These are phyloP conservation scores for Dentipellis sp. DNA, from an alignment of 768 basidiomycete genomes.

Conservation along the genomic window DNA sequence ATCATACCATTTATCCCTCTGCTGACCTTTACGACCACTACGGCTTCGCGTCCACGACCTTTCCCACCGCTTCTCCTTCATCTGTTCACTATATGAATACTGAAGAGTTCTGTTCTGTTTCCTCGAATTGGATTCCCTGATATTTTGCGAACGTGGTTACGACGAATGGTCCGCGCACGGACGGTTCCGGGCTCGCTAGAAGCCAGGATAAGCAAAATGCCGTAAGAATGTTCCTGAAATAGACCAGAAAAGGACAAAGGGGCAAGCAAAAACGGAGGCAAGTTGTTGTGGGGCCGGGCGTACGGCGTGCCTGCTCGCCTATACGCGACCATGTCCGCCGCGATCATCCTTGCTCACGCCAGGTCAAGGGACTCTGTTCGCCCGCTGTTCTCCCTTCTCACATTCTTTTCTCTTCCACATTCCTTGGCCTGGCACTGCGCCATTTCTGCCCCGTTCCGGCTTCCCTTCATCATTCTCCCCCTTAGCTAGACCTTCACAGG, in stretches of 20 bases:
- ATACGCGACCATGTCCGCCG: too few species aligned
- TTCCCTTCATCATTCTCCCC: not conserved
- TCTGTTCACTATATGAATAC: conserved; percentile 18
- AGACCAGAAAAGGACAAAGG: too few species aligned
- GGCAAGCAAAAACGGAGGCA: too few species aligned
- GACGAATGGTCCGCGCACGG: not conserved
- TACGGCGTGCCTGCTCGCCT: too few species aligned
- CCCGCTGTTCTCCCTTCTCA: not conserved
- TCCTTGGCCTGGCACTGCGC: not conserved
- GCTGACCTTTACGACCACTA: conserved; percentile 58
- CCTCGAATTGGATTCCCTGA: not conserved
- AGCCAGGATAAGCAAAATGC: not conserved
- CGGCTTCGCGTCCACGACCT: conserved; percentile 20
- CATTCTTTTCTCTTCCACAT: not conserved
- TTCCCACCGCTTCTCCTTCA: conserved; percentile 16
- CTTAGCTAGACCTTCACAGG: not conserved
- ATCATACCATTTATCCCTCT: conserved; percentile 64
- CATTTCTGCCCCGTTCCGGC: not conserved
- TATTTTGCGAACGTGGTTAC: not conserved
- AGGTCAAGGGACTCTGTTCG: not conserved
- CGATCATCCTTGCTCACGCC: too few species aligned
- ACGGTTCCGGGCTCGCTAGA: not conserved
- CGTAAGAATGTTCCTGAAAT: not conserved
- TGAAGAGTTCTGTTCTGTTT: conserved; percentile 2
- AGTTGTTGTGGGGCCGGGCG: too few species aligned